These are phyloP conservation scores for Lathyrus aphaca DNA, from an alignment of 306 rosid genomes.

Conservation along the genomic window DNA sequence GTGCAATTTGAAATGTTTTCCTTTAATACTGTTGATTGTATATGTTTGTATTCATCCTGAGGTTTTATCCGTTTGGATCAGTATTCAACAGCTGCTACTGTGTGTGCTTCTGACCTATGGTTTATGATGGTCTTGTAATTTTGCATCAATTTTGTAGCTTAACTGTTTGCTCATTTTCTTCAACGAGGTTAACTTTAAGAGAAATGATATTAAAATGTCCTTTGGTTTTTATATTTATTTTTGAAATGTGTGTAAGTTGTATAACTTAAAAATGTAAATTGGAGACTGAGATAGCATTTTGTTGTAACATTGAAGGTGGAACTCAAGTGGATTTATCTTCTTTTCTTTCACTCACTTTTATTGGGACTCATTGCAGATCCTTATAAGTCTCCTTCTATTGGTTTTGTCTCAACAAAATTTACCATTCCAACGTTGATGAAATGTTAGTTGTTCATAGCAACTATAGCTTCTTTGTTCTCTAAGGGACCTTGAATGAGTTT, in stretches of 20 bases:
- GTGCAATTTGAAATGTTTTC: conserved; percentile 4
- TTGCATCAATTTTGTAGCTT: too few species aligned
- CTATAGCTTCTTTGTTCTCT: background rate
- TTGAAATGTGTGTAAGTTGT: background rate
- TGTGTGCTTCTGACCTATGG: too few species aligned
- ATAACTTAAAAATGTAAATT: background rate
- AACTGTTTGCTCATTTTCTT: too few species aligned
- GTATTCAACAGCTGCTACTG: too few species aligned
- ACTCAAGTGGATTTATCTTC: background rate
- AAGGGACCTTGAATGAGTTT: too few species aligned
- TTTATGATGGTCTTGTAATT: background rate
- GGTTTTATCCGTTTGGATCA: conserved; percentile 25
- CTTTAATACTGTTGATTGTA: background rate
- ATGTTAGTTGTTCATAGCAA: conserved; percentile 55
- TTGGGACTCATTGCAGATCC: conserved; percentile 59
- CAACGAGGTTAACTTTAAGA: too few species aligned
- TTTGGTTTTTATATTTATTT: background rate
- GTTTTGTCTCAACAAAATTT: conserved; percentile 77
- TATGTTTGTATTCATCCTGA: conserved; percentile 31
- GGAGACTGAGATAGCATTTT: background rate
- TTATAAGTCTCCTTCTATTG: conserved; percentile 85
- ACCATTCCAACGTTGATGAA: conserved; percentile 94
- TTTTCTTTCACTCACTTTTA: background rate
- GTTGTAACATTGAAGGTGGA: background rate
- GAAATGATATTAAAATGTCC: background rate